phyloP scores from a whole-genome alignment of 805 yeast genomes.

The Allodekkera sacchari region DNA sequence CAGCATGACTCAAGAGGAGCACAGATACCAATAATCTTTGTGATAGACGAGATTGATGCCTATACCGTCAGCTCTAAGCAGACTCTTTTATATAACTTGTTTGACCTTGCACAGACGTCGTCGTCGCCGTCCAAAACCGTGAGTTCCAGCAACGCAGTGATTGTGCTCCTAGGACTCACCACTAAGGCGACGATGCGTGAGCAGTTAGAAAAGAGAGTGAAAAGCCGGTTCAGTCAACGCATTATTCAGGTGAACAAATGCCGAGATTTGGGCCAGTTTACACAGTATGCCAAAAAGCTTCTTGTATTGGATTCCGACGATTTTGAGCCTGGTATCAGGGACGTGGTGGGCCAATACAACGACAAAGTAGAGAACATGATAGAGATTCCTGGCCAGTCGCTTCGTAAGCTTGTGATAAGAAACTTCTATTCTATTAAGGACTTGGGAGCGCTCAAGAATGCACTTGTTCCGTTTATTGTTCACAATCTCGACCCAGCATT shows the following conservation, averaged over 20 bases:
- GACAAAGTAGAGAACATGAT: conserved; percentile 23
- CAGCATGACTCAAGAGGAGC: conserved; percentile 12
- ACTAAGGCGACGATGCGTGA: conserved; percentile 72
- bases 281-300: conserved; percentile 31
- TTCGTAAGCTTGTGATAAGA: conserved; percentile 30
- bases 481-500: conserved; percentile 1
- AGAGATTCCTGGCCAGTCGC: conserved; percentile 19
- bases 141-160: conserved; percentile 64
- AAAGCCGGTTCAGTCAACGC: conserved; percentile 82
- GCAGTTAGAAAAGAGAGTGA: conserved; percentile 80
- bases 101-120: conserved; percentile 69
- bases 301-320: conserved; percentile 16
- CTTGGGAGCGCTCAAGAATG: conserved; percentile 39
- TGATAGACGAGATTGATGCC: conserved; percentile 79
- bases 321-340: neutral
- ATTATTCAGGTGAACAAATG: conserved; percentile 53
- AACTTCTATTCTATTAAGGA: conserved; percentile 56
- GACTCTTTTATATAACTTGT: conserved; percentile 75
- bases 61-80: conserved; percentile 71
- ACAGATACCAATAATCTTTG: conserved; percentile 52
- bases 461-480: conserved; percentile 33
- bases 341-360: conserved; percentile 22
- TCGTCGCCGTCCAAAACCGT: conserved; percentile 8
- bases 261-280: conserved; percentile 38
- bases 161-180: conserved; percentile 79